phyloP scores from a whole-genome alignment of 1,139 yeast species.

The Diutina neorugosa region DNA sequence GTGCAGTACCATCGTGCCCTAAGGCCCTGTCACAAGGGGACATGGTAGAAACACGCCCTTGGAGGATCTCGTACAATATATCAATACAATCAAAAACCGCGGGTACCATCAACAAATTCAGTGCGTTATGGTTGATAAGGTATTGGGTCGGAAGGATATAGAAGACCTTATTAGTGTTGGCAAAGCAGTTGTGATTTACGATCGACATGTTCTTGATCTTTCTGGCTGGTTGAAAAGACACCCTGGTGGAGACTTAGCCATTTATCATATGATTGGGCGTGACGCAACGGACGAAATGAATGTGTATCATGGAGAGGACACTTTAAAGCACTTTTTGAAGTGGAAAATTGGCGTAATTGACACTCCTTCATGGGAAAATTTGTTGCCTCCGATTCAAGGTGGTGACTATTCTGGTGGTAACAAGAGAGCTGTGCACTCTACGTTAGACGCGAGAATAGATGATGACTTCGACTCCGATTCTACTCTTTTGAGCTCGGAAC shows the following conservation, averaged over 20 bases:
- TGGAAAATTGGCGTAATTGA: conserved; percentile 58
- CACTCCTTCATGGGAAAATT: conserved; percentile 47
- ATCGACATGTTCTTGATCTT: conserved; percentile 47
- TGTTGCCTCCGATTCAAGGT: conserved; percentile 85
- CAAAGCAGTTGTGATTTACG: conserved; percentile 55
- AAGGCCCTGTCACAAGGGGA: too few species aligned
- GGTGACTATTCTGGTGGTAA: conserved; percentile 25
- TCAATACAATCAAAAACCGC: background rate
- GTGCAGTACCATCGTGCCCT: too few species aligned
- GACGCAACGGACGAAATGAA: conserved; percentile 89
- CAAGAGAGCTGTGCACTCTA: background rate
- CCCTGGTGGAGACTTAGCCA: conserved; percentile 87
- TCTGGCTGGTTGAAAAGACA: conserved; percentile 62
- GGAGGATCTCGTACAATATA: too few species aligned
- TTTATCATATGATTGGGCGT: conserved; percentile 73
- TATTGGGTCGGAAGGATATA: background rate
- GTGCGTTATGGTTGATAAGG: background rate
- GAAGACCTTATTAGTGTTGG: conserved; percentile 49
- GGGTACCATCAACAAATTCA: too few species aligned
- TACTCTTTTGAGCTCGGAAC: background rate
- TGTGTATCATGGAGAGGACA: conserved; percentile 60
- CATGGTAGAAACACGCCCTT: too few species aligned
- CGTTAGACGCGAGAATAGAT: background rate
- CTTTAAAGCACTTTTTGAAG: conserved; percentile 34
- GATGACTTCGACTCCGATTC: background rate